These are phyloP conservation scores for Salvia sclarea DNA, from an alignment of 305 asterid genomes.

Conservation along the genomic window DNA sequence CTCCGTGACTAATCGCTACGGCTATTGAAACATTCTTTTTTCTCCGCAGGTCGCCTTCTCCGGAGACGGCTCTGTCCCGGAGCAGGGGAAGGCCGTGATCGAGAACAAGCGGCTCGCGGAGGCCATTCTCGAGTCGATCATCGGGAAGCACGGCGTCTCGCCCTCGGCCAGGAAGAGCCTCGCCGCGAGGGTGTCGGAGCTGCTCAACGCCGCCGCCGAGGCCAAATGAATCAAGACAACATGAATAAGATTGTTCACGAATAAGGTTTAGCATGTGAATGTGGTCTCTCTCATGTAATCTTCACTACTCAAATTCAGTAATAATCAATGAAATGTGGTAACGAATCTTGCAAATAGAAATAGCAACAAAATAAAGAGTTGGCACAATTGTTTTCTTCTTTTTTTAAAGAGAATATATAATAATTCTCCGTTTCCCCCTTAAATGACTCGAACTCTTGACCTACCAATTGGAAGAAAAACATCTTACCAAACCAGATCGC, in stretches of 20 bases:
- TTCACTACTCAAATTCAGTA: too few species aligned
- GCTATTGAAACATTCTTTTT: background rate
- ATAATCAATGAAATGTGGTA: too few species aligned
- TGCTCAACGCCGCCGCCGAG: slow-evolving; percentile 33
- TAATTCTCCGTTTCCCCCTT: too few species aligned
- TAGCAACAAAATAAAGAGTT: too few species aligned
- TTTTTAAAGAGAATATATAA: too few species aligned
- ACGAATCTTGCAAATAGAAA: too few species aligned
- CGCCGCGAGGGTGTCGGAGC: slow-evolving; percentile 50
- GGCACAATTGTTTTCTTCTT: too few species aligned
- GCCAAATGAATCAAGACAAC: slow-evolving; percentile 10
- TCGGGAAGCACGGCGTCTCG: slow-evolving; percentile 83
- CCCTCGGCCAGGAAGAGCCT: slow-evolving; percentile 70
- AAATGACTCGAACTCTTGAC: too few species aligned
- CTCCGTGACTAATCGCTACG: background rate
- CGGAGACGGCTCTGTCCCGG: slow-evolving; percentile 53
- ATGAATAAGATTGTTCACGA: background rate
- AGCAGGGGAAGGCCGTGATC: slow-evolving; percentile 46
- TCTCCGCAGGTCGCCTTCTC: slow-evolving; percentile 68
- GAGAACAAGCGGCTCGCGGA: slow-evolving; percentile 69
- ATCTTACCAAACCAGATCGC: too few species aligned
- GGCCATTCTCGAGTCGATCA: slow-evolving; percentile 77
- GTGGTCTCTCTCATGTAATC: background rate
- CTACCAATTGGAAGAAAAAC: too few species aligned
- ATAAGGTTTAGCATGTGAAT: background rate